These are phyloP conservation scores for Phialophora macrospora DNA, from an alignment of 2,329 filamentous ascomycete species.

Conservation along the genomic window DNA sequence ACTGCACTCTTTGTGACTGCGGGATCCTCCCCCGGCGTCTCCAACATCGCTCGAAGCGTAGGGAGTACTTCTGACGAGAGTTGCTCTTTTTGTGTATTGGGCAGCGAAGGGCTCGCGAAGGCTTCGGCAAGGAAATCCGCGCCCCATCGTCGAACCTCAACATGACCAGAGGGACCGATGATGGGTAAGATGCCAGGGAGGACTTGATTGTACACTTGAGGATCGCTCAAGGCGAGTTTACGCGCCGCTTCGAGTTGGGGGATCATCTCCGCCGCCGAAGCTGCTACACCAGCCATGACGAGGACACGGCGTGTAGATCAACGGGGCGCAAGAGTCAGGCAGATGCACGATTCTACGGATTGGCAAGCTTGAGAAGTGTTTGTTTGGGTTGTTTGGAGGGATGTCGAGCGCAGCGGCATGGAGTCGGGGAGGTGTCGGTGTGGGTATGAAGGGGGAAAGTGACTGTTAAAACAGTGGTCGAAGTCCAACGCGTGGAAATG, in stretches of 20 bases:
- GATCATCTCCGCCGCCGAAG: slow-evolving; percentile 53
- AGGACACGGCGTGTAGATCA: slow-evolving; percentile 16
- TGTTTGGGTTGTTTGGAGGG: slow-evolving; percentile 1
- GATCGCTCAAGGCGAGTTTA: slow-evolving; percentile 83
- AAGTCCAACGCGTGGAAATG: neutral
- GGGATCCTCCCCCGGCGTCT: slow-evolving; percentile 74
- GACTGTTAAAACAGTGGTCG: slow-evolving; percentile 21
- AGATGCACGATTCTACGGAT: slow-evolving; percentile 30
- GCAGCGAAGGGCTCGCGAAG: slow-evolving; percentile 87
- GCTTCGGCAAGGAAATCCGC: slow-evolving; percentile 95
- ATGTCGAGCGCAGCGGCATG: slow-evolving; percentile 23
- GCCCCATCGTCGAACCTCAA: slow-evolving; percentile 93
- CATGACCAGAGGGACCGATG: slow-evolving; percentile 72
- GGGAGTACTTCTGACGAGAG: slow-evolving; percentile 78
- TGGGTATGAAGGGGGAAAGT: neutral
- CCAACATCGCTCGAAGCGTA: slow-evolving; percentile 71
- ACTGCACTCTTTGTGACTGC: slow-evolving; percentile 84
- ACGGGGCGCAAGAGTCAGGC: slow-evolving; percentile 3
- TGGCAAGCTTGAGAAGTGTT: slow-evolving; percentile 15
- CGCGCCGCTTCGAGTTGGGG: slow-evolving; percentile 88
- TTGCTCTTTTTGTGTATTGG: slow-evolving; percentile 77
- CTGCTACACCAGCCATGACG: slow-evolving; percentile 33
- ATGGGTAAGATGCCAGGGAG: slow-evolving; percentile 92
- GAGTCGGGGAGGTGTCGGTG: neutral
- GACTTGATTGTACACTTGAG: slow-evolving; percentile 87